Base-by-base conservation (phyloP, 441 rosid species). In the Erodium texanum region DNA sequence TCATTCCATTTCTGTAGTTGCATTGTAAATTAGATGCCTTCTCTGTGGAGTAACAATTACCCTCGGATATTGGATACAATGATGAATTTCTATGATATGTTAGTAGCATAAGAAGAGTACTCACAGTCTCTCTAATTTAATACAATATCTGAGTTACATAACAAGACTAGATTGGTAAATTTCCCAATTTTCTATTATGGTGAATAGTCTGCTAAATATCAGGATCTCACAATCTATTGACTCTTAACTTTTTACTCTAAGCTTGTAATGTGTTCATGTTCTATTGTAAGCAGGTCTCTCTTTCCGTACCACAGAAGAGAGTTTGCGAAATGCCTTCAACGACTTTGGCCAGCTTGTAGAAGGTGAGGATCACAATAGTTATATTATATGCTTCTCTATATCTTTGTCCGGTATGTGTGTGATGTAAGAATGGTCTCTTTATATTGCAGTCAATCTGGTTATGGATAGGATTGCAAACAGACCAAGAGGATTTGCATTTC, bases 401-500 rank as follows among this genome's bases (percentile, higher is more conserved):
- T 15, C 12, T 61, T 41, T 7, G 7, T n/a, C 7, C n/a, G 7
- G 5, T 6, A 5, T 7, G 14, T 50, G 3, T 50, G 19, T n/a
- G 7, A n/a, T 24, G 14, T 9, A 1, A 27, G 29, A 27, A 52
- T 5, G 6, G 48, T 56, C 20, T 62, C 27, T 54, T 14, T 38
- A 27, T 23, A 0, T 27, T 56, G 9, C 76, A 88, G 93, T 88
- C 20, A 86, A 85, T 76, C 76, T 88, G 78, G 88, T 85, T 80
- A 84, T 85, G 97, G 97, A 90, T 76, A 86, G 79, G 72, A 70
- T 88, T 61, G 92, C 94, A 36, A 88, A 83, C 29, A 79, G 94
- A 74, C 90, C 89, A 3, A 86, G 84, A 77, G 94, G 92, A 3
- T 90, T 88, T 78, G 97, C 94, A 19, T 90, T 90, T 70, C 70